Conservation (phyloP, 1,284 basidiomycete species). For the Ustilago xerochloae region DNA sequence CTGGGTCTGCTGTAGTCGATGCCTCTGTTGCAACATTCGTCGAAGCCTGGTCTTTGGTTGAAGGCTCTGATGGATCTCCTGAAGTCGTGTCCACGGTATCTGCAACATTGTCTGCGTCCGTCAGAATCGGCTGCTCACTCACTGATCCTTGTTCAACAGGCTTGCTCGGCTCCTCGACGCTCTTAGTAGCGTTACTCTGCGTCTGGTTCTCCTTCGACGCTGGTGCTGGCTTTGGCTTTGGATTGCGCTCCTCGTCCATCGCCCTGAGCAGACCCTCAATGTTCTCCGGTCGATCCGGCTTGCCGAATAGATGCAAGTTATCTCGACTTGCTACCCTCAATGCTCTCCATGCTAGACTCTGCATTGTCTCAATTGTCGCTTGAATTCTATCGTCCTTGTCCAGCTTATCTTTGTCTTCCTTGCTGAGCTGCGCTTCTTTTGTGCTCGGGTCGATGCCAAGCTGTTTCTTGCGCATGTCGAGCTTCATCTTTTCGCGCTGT, state of each 20-base stretch:
- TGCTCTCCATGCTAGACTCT: slow-evolving; percentile 61
- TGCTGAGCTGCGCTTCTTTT: slow-evolving; percentile 21
- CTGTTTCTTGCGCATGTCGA: slow-evolving; percentile 49
- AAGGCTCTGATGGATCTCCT: neutral
- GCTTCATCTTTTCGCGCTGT: slow-evolving; percentile 48
- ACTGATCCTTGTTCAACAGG: neutral
- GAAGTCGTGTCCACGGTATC: neutral
- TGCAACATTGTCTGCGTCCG: neutral
- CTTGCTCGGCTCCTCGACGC: neutral
- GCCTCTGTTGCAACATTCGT: neutral
- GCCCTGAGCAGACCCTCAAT: slow-evolving; percentile 42
- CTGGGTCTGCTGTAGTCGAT: neutral
- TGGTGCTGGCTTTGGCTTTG: slow-evolving; percentile 21
- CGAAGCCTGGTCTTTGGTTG: neutral
- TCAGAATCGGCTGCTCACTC: neutral
- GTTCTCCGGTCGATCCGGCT: slow-evolving; percentile 48
- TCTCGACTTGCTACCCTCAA: slow-evolving; percentile 47
- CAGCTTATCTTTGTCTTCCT: slow-evolving; percentile 31
- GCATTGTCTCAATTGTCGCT: slow-evolving; percentile 35
- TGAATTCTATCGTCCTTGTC: slow-evolving; percentile 36
- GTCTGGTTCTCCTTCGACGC: neutral
- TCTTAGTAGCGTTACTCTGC: neutral
- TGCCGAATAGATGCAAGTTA: slow-evolving; percentile 50
- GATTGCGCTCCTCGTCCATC: slow-evolving; percentile 46
- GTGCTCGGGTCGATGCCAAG: slow-evolving; percentile 42